A percentile compares a stretch with the other conserved stretches of the same genome.
phyloP scores from a whole-genome alignment of 352 stramenopile genomes.

The Globisporangium parvum region DNA sequence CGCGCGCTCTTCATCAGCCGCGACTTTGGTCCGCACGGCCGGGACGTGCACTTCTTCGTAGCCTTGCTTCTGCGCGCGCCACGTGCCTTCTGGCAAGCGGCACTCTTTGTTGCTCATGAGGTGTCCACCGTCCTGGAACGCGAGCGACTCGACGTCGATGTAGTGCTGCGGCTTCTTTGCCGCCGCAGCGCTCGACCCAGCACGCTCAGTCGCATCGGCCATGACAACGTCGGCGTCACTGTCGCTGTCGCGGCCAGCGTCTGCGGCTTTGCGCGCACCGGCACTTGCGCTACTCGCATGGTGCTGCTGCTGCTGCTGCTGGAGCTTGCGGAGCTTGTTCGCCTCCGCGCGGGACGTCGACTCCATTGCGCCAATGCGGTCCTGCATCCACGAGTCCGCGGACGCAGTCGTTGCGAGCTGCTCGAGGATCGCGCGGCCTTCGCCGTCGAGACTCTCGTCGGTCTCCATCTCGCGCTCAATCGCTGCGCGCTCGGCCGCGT shows the following conservation, averaged over 20 bases:
- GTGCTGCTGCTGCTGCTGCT: constrained; percentile 33
- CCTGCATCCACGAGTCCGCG: constrained; percentile 93
- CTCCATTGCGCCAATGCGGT: constrained; percentile 85
- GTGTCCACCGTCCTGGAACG: constrained; percentile 94
- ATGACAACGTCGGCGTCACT: constrained; percentile 53
- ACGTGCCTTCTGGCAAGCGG: constrained; percentile 94
- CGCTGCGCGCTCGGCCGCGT: constrained; percentile 82
- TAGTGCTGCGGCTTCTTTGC: constrained; percentile 76
- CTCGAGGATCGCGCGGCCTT: constrained; percentile 87
- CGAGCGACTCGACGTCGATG: constrained; percentile 93
- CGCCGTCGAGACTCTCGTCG: constrained; percentile 82
- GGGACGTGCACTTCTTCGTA: constrained; percentile 99
- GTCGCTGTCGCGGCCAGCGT: constrained; percentile 36
- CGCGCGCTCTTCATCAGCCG: constrained; percentile 64
- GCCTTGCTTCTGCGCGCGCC: constrained; percentile 96
- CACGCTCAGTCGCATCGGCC: constrained; percentile 23
- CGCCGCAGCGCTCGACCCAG: constrained; percentile 7
- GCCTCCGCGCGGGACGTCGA: constrained; percentile 77
- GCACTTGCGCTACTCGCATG: neutral
- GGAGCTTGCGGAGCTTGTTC: constrained; percentile 74
- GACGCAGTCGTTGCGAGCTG: constrained; percentile 86
- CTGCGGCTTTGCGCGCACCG: constrained; percentile 28
- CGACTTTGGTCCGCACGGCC: constrained; percentile 85
- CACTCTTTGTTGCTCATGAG: constrained; percentile 99
- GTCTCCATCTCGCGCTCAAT: constrained; percentile 89